Base-by-base conservation (phyloP, 75 land plant genomes). In the Larix kaempferi region DNA sequence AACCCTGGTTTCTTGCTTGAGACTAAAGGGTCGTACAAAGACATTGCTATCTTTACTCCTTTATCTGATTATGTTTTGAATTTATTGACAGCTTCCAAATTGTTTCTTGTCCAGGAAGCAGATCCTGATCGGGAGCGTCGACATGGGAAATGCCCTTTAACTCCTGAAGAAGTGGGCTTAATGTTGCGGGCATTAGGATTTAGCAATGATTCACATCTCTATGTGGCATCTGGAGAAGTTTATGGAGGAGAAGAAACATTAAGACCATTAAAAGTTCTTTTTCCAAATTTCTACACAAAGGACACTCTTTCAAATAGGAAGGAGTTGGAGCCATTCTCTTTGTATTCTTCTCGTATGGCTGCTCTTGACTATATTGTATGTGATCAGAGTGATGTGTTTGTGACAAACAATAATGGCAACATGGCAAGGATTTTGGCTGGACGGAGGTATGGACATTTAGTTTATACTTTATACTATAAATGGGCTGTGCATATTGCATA, bases 401-500 rank as follows among this genome's bases (percentile, higher is more conserved):
- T 93, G 74, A 88, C 99, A 19, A 98, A 98, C 73, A 98, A 98
- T 78, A 98, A 98, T 82, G 99, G 99, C 29, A 98, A 98, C 78
- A 98, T 98, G 99, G 99, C 99, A 14, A 92, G 91, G 78, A 87
- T 98, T 82, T 88, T 98, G 71, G 98, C 99, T 26, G 99, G 99
- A 15, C 88, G 89, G 77, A 93, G 99, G 99, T 98, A 87, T 71
- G 52, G 35, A 75, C 4, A 60, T 54, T 21, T 63, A 23, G 2
- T 49, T 49, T 72, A 17, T 33, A 4, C 2, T 72, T 72, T 72
- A 33, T 33, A 4, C 8, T 6, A 37, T 29, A 19, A 35, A 35
- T 65, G 69, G 35, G 41, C 29, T 37, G 33, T 65, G 69, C 21
- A 65, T 29, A 65, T 16, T 65, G 69, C 21, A 65, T 29, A 65